Base-by-base conservation (phyloP, 257 asterid genomes). In the Ballota nigra region DNA sequence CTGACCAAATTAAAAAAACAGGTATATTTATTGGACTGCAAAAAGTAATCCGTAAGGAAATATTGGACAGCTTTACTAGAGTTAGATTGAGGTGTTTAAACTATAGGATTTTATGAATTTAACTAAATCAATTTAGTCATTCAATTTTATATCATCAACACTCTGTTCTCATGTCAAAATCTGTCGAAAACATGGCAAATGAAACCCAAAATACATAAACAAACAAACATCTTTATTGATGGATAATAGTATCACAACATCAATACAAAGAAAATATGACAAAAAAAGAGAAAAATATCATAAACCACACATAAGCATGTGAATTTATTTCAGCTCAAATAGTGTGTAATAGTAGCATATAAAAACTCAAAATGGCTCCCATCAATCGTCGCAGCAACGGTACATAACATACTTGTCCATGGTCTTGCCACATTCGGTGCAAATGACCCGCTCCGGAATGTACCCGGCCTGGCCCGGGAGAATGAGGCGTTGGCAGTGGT, bases 361-460 rank as follows among this genome's bases (percentile, higher is more conserved):
- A 36, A 8, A 36, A 33, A 33, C 9, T 33, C 29, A 23, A 6
- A n/a, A 29, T 0, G 3, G 16, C 4, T 9, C 33, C 40, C n/a
- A n/a, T 33, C 75, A 90, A 5, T 92, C 98, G 13, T 52, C 69
- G 89, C 98, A 92, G 88, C 98, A 92, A 34, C 89, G 81, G 80
- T 90, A 92, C 95, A 90, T 84, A 62, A 90, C 83, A 70, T 72
- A 92, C 83, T 86, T 92, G 75, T 90, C 97, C 98, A 92, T 92
- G 0, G 63, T 67, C 56, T 85, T 88, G 43, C 90, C 80, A 29
- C 97, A 92, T 70, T 90, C 98, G 0, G 95, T 84, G 77, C 97
- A 92, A 36, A 75, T 79, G 59, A 92, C 96, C 53, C 13, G 72
- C 80, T 88, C 96, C 1, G 97, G 96, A 5, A 88, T 79, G 55